Percentiles rank a stretch among this genome's conserved stretches.
phyloP scores from a whole-genome alignment of 371 early-diverging fungal genomes.

The Zopfochytrium polystomum region DNA sequence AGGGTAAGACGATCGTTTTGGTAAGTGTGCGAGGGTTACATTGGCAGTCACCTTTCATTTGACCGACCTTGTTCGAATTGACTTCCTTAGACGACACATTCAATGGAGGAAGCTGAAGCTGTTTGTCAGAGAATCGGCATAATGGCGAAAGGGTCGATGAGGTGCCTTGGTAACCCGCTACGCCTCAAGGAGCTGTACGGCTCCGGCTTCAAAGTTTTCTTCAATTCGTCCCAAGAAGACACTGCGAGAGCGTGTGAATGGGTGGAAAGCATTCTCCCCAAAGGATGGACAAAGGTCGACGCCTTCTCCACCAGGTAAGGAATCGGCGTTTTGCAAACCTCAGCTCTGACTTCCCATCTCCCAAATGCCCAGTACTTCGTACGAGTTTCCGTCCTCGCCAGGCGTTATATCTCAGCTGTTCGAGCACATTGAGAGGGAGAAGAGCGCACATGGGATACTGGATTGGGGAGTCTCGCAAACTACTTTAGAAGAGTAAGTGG shows the following conservation, averaged over 20 bases:
- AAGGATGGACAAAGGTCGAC: conserved; percentile 48
- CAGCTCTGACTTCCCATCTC: not conserved
- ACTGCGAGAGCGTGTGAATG: conserved; percentile 15
- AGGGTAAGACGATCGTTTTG: conserved; percentile 58
- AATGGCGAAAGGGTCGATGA: conserved; percentile 67
- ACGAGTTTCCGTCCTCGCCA: conserved; percentile 21
- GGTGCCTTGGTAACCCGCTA: conserved; percentile 60
- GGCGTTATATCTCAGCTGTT: conserved; percentile 40
- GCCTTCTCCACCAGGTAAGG: conserved; percentile 46
- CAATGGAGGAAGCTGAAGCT: conserved; percentile 73
- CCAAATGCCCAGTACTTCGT: conserved; percentile 13
- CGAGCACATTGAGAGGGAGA: conserved; percentile 40
- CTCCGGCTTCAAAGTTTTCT: conserved; percentile 65
- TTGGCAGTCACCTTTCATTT: not conserved
- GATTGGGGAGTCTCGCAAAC: conserved; percentile 72
- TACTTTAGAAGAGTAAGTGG: conserved; percentile 59
- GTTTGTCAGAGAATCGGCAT: conserved; percentile 61
- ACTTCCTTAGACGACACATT: conserved; percentile 15
- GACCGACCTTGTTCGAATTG: not conserved
- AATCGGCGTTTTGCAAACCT: too few relatives aligned
- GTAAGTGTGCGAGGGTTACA: not conserved
- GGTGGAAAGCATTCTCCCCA: conserved; percentile 50
- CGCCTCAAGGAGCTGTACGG: conserved; percentile 70
- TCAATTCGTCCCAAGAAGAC: conserved; percentile 40
- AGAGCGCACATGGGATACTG: conserved; percentile 44